Evolutionary conservation across 2,329 filamentous ascomycete genomes (phyloP).

Genomic region (Aspergillus persii): DNA sequence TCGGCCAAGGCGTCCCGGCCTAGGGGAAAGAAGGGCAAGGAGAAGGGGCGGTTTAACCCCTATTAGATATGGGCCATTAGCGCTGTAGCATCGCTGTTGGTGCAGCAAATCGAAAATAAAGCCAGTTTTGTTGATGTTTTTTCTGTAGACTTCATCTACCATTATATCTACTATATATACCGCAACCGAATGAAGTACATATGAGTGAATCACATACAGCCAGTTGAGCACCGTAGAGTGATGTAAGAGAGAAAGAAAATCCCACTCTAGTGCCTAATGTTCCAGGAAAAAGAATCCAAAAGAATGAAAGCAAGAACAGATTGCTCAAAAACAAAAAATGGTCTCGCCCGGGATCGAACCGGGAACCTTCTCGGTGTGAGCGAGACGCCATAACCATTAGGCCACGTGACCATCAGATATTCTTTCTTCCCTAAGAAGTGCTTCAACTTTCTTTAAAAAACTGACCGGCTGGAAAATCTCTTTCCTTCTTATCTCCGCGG

Average conservation of each 20-base stretch:
- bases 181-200: too few species aligned
- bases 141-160: too few species aligned
- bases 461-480: background rate
- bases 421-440: too few species aligned
- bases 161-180: too few species aligned
- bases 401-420: conserved; percentile 16
- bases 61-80: conserved; percentile 20
- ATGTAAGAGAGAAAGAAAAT: background rate
- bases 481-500: background rate
- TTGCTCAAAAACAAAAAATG: conserved; percentile 12
- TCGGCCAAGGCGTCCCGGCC: conserved; percentile 24
- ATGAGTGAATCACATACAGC: too few species aligned
- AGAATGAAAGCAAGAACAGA: background rate
- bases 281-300: too few species aligned
- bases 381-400: conserved; percentile 26
- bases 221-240: too few species aligned
- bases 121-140: too few species aligned
- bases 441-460: too few species aligned
- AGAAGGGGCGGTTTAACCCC: conserved; percentile 40
- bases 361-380: conserved; percentile 22
- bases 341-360: conserved; percentile 26
- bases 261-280: too few species aligned
- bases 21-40: conserved; percentile 33
- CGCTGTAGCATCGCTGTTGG: background rate
- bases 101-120: too few species aligned